Conservation (phyloP, 768 basidiomycete species). For the Mycena kentingensis region DNA sequence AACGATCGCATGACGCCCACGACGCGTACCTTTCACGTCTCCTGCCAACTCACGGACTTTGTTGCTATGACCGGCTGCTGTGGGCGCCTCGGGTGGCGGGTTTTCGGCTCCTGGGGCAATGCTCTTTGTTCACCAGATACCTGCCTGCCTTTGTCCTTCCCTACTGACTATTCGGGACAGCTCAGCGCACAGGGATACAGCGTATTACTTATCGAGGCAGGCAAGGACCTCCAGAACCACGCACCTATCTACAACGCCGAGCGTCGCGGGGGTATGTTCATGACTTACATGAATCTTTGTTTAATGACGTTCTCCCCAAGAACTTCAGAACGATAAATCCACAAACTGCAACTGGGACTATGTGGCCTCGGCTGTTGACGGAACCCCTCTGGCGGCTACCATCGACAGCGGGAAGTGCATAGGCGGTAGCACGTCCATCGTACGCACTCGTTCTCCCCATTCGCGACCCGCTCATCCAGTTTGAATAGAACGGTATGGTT, state of each 20-base stretch:
- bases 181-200: constrained; percentile 15
- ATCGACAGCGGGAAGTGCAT: constrained; percentile 20
- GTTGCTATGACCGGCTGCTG: too few species aligned
- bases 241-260: constrained; percentile 16
- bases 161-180: too few species aligned
- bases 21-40: too few species aligned
- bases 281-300: neutral
- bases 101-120: too few species aligned
- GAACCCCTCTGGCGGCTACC: constrained; percentile 5
- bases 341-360: constrained; percentile 23
- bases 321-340: constrained; percentile 8
- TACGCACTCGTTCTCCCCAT: neutral
- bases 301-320: neutral
- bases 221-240: constrained; percentile 16
- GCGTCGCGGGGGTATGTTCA: constrained; percentile 12
- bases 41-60: too few species aligned
- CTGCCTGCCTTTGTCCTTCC: too few species aligned
- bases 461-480: neutral
- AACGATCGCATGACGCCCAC: neutral
- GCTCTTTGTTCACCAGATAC: too few species aligned
- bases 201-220: constrained; percentile 19
- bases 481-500: constrained; percentile 17
- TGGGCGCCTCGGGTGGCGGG: too few species aligned
- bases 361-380: constrained; percentile 7
- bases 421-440: constrained; percentile 15